Evolutionary conservation across 202 grass and related monocot species (phyloP).

Genomic region (Cymbopogon flexuosus): DNA sequence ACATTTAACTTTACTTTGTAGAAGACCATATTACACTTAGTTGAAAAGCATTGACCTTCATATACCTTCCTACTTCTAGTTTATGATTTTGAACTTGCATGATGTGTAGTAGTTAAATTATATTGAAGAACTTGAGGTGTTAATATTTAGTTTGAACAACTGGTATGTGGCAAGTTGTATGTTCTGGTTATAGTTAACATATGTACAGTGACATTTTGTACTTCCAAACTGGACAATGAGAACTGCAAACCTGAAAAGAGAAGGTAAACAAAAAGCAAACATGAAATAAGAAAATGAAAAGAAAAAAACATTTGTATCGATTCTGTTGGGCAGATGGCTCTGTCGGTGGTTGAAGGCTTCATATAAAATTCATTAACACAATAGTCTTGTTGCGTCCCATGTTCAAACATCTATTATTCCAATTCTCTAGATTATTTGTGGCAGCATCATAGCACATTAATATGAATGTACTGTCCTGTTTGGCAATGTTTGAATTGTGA

Average conservation of each 20-base stretch:
- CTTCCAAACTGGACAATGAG: background rate
- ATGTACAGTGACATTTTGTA: background rate
- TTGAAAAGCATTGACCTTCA: slow-evolving; percentile 7
- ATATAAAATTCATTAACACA: background rate
- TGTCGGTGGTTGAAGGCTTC: background rate
- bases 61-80: background rate
- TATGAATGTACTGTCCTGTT: slow-evolving; percentile 20
- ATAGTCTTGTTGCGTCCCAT: background rate
- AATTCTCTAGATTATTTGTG: slow-evolving; percentile 32
- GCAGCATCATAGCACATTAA: background rate
- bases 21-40: background rate
- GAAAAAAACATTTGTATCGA: background rate
- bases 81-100: slow-evolving; percentile 8
- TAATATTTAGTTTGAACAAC: background rate
- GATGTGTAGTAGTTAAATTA: background rate
- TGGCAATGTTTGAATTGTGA: slow-evolving; percentile 5
- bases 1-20: background rate
- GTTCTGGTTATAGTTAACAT: background rate
- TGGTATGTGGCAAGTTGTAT: background rate
- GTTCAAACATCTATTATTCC: background rate
- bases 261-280: background rate
- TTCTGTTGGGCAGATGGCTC: slow-evolving; percentile 6
- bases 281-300: background rate
- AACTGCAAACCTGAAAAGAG: background rate
- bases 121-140: background rate